These are phyloP conservation scores for Metschnikowia santaceciliae DNA, from an alignment of 805 yeast species.

Conservation along the genomic window DNA sequence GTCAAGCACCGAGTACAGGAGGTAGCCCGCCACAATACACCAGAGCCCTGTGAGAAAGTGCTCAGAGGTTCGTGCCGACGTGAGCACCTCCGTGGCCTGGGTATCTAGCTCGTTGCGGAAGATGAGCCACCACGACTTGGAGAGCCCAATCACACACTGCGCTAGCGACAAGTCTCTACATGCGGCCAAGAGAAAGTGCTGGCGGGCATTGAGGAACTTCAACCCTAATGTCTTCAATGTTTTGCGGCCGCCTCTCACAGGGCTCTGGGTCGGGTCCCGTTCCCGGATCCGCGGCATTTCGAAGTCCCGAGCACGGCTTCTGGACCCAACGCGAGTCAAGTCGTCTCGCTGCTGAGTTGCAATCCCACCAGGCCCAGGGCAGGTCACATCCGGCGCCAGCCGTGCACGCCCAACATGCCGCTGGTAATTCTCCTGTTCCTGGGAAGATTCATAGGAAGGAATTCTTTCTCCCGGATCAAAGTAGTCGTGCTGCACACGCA, in stretches of 20 bases:
- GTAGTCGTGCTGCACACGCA: conserved; percentile 14
- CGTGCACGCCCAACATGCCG: conserved; percentile 8
- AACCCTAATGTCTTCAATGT: conserved; percentile 58
- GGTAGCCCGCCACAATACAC: conserved; percentile 85
- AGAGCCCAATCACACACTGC: conserved; percentile 57
- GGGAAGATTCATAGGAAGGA: conserved; percentile 42
- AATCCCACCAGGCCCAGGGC: background rate
- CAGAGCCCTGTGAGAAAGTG: conserved; percentile 82
- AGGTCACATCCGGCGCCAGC: conserved; percentile 3
- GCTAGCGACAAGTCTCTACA: conserved; percentile 74
- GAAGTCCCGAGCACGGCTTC: conserved; percentile 2
- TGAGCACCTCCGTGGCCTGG: conserved; percentile 24
- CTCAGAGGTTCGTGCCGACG: conserved; percentile 70
- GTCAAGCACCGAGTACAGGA: conserved; percentile 79
- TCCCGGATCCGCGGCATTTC: conserved; percentile 9
- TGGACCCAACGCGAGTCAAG: background rate
- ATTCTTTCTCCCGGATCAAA: conserved; percentile 33
- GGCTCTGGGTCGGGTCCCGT: conserved; percentile 12
- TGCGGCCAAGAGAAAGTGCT: conserved; percentile 71
- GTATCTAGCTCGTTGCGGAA: conserved; percentile 5
- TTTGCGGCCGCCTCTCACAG: conserved; percentile 17
- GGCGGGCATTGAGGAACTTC: conserved; percentile 67
- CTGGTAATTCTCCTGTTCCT: conserved; percentile 21
- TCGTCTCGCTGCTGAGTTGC: background rate
- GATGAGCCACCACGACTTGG: conserved; percentile 42